Conservation (phyloP, 2,329 filamentous ascomycete species). For the Ilyonectria robusta region DNA sequence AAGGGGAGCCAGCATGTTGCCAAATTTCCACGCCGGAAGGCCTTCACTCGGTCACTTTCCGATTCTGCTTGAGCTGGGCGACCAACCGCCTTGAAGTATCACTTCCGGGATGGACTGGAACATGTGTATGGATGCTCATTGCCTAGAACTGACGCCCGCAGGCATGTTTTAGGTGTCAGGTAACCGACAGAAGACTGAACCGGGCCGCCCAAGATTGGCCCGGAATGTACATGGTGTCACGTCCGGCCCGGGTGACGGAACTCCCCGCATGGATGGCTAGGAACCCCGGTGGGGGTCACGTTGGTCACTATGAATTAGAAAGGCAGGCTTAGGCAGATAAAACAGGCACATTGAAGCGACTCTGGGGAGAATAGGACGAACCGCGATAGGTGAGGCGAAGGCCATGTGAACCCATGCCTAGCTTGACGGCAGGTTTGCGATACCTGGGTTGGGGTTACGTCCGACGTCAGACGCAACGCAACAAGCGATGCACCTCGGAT, state of each 20-base stretch:
- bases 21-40: neutral
- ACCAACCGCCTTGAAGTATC: neutral
- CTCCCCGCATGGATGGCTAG: conserved; percentile 8
- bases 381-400: neutral
- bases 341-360: neutral
- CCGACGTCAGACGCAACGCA: neutral
- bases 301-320: neutral
- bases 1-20: neutral
- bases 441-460: neutral
- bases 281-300: neutral
- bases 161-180: conserved; percentile 1
- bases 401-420: neutral
- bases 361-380: neutral
- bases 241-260: conserved; percentile 28
- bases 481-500: conserved; percentile 5
- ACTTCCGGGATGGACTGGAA: conserved; percentile 3
- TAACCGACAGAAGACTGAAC: neutral
- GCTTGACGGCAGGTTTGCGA: neutral
- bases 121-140: neutral
- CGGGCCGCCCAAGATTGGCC: conserved; percentile 17
- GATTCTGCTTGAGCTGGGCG: neutral
- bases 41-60: conserved; percentile 8
- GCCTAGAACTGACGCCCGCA: neutral
- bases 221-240: conserved; percentile 2
- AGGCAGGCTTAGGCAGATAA: neutral